A percentile compares a stretch with the other conserved stretches of the same genome.
Conservation (phyloP, 1,139 yeast genomes). For the Nematodospora anomalae region DNA sequence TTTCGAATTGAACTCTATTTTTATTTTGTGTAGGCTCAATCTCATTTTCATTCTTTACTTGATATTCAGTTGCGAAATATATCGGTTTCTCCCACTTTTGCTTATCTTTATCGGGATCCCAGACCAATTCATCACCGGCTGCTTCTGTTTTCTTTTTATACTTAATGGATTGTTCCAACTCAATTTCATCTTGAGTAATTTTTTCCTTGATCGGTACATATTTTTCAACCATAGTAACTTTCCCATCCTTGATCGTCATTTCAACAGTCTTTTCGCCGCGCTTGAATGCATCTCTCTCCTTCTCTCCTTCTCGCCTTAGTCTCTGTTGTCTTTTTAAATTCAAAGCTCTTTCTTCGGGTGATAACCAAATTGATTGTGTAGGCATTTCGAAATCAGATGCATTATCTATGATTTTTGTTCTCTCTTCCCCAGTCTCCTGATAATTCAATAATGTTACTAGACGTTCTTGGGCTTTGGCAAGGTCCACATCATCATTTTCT, state of each 20-base stretch:
- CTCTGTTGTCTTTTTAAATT: constrained; percentile 80
- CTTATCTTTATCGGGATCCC: constrained; percentile 60
- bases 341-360: constrained; percentile 84
- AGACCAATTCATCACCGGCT: constrained; percentile 24
- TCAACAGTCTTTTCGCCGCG: constrained; percentile 74
- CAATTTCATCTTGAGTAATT: constrained; percentile 26
- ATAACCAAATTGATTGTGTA: constrained; percentile 71
- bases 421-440: constrained; percentile 84
- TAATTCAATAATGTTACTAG: constrained; percentile 71
- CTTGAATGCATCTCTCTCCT: constrained; percentile 61
- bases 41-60: not conserved
- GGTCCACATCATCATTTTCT: constrained; percentile 49
- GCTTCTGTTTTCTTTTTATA: constrained; percentile 15
- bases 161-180: constrained; percentile 28
- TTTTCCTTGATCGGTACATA: constrained; percentile 20
- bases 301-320: constrained; percentile 59
- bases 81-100: constrained; percentile 54
- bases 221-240: constrained; percentile 58
- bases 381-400: constrained; percentile 84
- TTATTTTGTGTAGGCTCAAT: constrained; percentile 2
- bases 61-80: constrained; percentile 23
- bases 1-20: constrained; percentile 22
- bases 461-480: constrained; percentile 67
- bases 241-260: constrained; percentile 80
- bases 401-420: constrained; percentile 90